Percentiles rank a stretch among this genome's conserved stretches.
Evolutionary conservation across 768 basidiomycete species (phyloP).

Genomic region (Leccinum disarticulatum): DNA sequence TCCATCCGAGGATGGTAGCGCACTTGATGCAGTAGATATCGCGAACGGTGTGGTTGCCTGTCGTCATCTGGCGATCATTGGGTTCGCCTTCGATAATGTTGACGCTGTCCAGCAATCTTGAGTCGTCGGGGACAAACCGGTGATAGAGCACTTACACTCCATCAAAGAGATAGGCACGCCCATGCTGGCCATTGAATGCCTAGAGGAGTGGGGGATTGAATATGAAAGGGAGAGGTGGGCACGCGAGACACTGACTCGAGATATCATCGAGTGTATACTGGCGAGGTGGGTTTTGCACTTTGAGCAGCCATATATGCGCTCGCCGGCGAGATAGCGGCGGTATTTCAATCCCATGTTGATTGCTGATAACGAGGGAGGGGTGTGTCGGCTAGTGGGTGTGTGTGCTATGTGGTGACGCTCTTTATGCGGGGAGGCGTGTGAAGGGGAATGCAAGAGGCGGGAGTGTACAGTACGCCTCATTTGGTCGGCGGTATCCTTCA

Average conservation of each 20-base stretch:
- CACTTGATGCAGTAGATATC: slow-evolving; percentile 96
- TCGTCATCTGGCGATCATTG: slow-evolving; percentile 94
- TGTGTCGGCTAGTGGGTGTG: neutral
- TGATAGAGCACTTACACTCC: slow-evolving; percentile 66
- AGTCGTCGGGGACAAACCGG: slow-evolving; percentile 11
- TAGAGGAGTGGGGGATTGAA: slow-evolving; percentile 36
- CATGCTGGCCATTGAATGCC: slow-evolving; percentile 98
- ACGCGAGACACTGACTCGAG: slow-evolving; percentile 55
- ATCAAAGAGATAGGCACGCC: slow-evolving; percentile 92
- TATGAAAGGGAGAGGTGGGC: neutral
- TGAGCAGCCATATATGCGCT: slow-evolving; percentile 85
- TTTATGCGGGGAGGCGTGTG: slow-evolving; percentile 34
- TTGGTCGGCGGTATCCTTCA: slow-evolving; percentile 24
- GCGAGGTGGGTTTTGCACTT: slow-evolving; percentile 87
- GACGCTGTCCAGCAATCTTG: slow-evolving; percentile 52
- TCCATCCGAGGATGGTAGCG: slow-evolving; percentile 87
- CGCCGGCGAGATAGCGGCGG: slow-evolving; percentile 81
- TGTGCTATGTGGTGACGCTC: slow-evolving; percentile 6
- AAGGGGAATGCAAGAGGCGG: slow-evolving; percentile 20
- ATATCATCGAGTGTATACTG: slow-evolving; percentile 90
- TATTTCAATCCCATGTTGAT: slow-evolving; percentile 82
- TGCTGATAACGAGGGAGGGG: neutral
- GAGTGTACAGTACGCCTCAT: slow-evolving; percentile 24
- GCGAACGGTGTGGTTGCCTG: slow-evolving; percentile 92
- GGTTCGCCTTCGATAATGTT: slow-evolving; percentile 90